A percentile compares a stretch with the other conserved stretches of the same genome.
Evolutionary conservation across 108 stramenopile species (phyloP).

Genomic region (Discostella stelligeroides): DNA sequence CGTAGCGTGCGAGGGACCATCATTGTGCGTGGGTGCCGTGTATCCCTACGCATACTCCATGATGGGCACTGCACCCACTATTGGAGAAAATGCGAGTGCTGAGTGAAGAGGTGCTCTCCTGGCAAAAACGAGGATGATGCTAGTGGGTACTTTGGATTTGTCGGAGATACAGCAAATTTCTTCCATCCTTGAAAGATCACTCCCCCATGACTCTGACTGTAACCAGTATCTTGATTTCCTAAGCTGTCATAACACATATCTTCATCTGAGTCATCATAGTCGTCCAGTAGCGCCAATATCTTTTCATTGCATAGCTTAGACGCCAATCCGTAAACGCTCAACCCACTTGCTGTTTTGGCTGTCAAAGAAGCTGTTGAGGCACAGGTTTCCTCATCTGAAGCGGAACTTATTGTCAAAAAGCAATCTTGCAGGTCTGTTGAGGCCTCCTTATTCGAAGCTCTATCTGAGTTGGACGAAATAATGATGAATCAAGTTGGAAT

Average conservation of each 20-base stretch:
- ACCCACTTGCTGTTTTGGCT: constrained; percentile 25
- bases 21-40: too few relatives aligned
- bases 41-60: too few relatives aligned
- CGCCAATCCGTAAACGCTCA: constrained; percentile 24
- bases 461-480: constrained; percentile 56
- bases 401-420: constrained; percentile 72
- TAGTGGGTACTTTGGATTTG: not conserved
- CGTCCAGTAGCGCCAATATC: constrained; percentile 26
- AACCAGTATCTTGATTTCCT: too few relatives aligned
- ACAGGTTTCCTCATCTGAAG: constrained; percentile 64
- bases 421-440: constrained; percentile 65
- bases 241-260: too few relatives aligned
- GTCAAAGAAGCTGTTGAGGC: constrained; percentile 72
- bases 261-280: constrained; percentile 24
- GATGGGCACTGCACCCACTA: too few relatives aligned
- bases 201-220: too few relatives aligned
- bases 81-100: too few relatives aligned
- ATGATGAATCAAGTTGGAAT: too few relatives aligned
- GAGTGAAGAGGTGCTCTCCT: not conserved
- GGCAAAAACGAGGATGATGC: not conserved
- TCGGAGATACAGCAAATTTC: constrained; percentile 24
- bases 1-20: too few relatives aligned
- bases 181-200: too few relatives aligned
- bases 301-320: constrained; percentile 18
- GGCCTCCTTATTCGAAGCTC: constrained; percentile 41